phyloP scores from a whole-genome alignment of 148 eudicot species.

The Fagopyrum tataricum region DNA sequence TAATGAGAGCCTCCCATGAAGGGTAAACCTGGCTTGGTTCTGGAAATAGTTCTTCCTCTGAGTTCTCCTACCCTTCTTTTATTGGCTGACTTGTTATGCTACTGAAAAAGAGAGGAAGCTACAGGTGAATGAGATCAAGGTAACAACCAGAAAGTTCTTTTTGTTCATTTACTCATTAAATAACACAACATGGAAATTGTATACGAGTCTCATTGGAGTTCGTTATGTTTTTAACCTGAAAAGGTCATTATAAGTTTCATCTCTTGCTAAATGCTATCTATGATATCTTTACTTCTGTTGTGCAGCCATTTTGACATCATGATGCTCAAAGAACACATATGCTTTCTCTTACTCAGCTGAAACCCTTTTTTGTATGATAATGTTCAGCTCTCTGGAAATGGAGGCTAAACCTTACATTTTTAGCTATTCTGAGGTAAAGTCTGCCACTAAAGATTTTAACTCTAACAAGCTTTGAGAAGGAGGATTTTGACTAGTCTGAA shows the following conservation, averaged over 20 bases:
- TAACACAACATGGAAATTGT: no score
- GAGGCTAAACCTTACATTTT: constrained; percentile 54
- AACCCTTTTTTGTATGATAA: background rate
- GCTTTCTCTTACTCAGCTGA: background rate
- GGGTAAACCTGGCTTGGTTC: no score
- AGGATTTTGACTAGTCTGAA: constrained; percentile 36
- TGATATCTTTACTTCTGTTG: background rate
- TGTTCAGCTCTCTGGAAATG: constrained; percentile 48
- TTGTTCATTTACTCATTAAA: no score
- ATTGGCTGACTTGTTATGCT: no score
- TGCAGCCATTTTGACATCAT: background rate
- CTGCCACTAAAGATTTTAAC: constrained; percentile 47
- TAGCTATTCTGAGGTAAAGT: constrained; percentile 56
- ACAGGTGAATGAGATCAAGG: no score
- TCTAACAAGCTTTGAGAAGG: constrained; percentile 38
- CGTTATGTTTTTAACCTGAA: no score
- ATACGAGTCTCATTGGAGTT: no score
- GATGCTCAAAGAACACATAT: background rate
- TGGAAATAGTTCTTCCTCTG: no score
- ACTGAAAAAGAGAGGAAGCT: no score
- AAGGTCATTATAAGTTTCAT: background rate
- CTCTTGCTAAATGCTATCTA: background rate
- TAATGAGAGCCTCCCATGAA: no score
- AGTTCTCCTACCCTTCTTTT: no score
- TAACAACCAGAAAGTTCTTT: no score